Evolutionary conservation across 2,329 filamentous ascomycete species (phyloP), one percentile per base, ranked within the genome.

Genomic region (Amauroascus verrucosus): DNA sequence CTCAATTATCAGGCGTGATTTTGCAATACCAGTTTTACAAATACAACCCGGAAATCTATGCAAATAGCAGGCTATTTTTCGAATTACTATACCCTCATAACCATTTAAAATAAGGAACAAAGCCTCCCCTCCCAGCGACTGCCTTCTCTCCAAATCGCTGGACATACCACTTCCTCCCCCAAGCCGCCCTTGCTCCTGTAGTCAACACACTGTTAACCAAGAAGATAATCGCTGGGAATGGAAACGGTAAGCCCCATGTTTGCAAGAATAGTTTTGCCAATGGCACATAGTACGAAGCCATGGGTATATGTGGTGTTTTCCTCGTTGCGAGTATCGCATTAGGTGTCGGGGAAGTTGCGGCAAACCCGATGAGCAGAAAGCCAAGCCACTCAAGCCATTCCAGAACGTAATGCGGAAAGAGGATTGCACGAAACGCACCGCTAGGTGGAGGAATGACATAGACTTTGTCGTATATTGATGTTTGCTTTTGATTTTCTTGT

Each of bases 311-410:
- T 8, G 63, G 60, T 26, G 51, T 33, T 11, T 24, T 33, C 32
- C 26, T 20, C 32, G 40, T 14, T 6, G 48, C 18, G 14, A 28
- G 6, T 22, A 18, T 35, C 20, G n/a, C n/a, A 26, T n/a, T 32
- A 18, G 35, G n/a, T n/a, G 41, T 22, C 2, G 46, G 22, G 16
- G 50, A 32, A 40, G 58, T 38, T 13, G 73, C 64, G 0, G 67
- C 61, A 0, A 66, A 66, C 8, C 70, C 73, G 9, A 70, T 64
- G 26, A 95, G 79, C 75, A 84, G 89, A 68, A 89, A 98, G 0
- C 93, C 93, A 2, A 79, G 69, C 93, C 93, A 98, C 75, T 98
- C 93, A 51, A 95, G 67, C 93, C 93, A 98, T 72, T 98, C 93
- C 65, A 84, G 86, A n/a, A 95, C 76, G 68, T 96, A 98, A 68